These are phyloP conservation scores for Alternaria novae-zelandiae DNA, from an alignment of 2,329 filamentous ascomycete species.

Conservation along the genomic window DNA sequence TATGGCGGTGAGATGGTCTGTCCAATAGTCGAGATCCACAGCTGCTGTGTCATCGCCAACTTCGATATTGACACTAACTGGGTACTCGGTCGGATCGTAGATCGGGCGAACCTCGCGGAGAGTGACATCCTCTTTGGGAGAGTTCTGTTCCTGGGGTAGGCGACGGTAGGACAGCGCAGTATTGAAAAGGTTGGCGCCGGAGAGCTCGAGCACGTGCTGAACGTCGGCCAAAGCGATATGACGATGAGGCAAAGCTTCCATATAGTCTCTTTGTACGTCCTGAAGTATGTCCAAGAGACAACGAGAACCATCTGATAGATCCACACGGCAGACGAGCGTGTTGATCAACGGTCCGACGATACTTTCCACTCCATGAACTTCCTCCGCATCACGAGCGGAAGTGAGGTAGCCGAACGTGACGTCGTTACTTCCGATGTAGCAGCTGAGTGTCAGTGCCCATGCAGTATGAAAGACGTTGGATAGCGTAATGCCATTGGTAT, in stretches of 20 bases:
- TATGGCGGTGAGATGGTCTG: slow-evolving; percentile 38
- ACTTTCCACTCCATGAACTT: slow-evolving; percentile 48
- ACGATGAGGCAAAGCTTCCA: slow-evolving; percentile 54
- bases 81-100: slow-evolving; percentile 57
- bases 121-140: slow-evolving; percentile 37
- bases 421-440: slow-evolving; percentile 45
- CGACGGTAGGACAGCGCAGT: slow-evolving; percentile 57
- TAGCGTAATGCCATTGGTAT: slow-evolving; percentile 54
- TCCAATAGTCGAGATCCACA: slow-evolving; percentile 45
- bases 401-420: slow-evolving; percentile 56
- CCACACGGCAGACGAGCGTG: slow-evolving; percentile 54
- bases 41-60: slow-evolving; percentile 47
- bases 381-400: slow-evolving; percentile 49
- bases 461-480: slow-evolving; percentile 55
- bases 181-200: slow-evolving; percentile 52
- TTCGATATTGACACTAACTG: slow-evolving; percentile 57
- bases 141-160: slow-evolving; percentile 41
- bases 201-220: slow-evolving; percentile 50
- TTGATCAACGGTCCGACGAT: slow-evolving; percentile 58
- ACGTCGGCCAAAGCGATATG: slow-evolving; percentile 55
- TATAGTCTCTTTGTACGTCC: slow-evolving; percentile 55
- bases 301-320: slow-evolving; percentile 36
- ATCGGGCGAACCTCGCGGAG: slow-evolving; percentile 46
- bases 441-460: slow-evolving; percentile 49
- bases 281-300: slow-evolving; percentile 49